Evolutionary conservation across 805 yeast species (phyloP).

Genomic region (Saturnispora saitoi): DNA sequence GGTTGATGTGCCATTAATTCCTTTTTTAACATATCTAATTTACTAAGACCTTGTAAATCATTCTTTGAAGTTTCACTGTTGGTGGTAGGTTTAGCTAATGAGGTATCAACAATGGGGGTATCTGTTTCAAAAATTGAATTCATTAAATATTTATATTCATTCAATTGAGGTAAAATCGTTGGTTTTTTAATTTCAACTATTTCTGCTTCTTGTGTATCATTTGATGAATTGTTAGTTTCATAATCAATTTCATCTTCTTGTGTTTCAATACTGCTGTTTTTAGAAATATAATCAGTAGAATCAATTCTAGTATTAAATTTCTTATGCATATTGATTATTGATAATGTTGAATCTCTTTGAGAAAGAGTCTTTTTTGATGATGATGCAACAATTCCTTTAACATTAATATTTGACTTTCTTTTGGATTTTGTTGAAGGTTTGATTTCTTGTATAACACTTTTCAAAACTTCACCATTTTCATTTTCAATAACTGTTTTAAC

Average conservation of each 20-base stretch:
- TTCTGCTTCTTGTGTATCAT: not conserved
- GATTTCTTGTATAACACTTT: constrained; percentile 16
- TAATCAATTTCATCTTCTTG: not conserved
- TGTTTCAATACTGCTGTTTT: not conserved
- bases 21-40: constrained; percentile 18
- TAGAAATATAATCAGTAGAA: not conserved
- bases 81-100: not conserved
- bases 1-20: constrained; percentile 7
- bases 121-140: constrained; percentile 24
- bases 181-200: not conserved
- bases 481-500: constrained; percentile 28
- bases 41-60: constrained; percentile 12
- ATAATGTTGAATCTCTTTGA: constrained; percentile 16
- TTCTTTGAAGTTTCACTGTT: not conserved
- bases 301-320: constrained; percentile 9
- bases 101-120: not conserved
- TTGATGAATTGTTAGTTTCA: not conserved
- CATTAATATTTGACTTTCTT: constrained; percentile 16
- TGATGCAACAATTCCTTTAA: constrained; percentile 35
- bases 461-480: constrained; percentile 26
- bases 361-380: constrained; percentile 44
- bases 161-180: constrained; percentile 12
- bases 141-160: constrained; percentile 26
- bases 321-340: constrained; percentile 14
- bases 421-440: not conserved